phyloP scores from a whole-genome alignment of 805 yeast genomes.

The Candida vartiovaarae region DNA sequence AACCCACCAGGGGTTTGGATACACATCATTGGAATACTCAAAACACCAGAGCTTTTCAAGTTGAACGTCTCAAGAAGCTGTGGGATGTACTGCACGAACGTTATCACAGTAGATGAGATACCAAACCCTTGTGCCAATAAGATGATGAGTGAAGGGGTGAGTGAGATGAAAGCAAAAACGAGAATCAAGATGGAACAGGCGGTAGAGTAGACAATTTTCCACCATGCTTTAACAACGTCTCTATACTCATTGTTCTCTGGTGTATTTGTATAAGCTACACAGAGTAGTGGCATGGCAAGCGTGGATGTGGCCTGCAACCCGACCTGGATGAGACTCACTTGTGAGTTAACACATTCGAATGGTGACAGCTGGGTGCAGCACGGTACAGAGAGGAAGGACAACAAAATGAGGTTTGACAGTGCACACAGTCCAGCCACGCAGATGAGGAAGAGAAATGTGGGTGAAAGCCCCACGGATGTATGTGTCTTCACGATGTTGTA shows the following conservation, averaged over 20 bases:
- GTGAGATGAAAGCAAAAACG: constrained; percentile 25
- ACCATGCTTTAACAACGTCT: constrained; percentile 34
- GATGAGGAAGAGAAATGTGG: constrained; percentile 64
- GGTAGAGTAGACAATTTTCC: constrained; percentile 33
- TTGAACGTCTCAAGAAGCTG: constrained; percentile 65
- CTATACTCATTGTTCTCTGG: constrained; percentile 36
- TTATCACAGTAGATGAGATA: constrained; percentile 51
- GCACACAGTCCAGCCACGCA: constrained; percentile 63
- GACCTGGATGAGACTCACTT: constrained; percentile 60
- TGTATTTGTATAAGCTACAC: constrained; percentile 39
- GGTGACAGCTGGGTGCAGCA: constrained; percentile 47
- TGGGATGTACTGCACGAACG: constrained; percentile 71
- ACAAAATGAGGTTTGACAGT: constrained; percentile 54
- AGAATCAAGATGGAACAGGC: constrained; percentile 26
- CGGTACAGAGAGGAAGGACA: constrained; percentile 51
- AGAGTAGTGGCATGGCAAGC: constrained; percentile 46
- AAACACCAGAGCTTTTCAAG: constrained; percentile 71
- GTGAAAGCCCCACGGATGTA: constrained; percentile 74
- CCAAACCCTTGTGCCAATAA: constrained; percentile 57
- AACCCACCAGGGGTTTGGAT: constrained; percentile 89
- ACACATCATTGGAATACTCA: constrained; percentile 74
- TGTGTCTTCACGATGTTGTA: constrained; percentile 45
- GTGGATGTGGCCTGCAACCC: constrained; percentile 57
- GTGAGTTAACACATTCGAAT: constrained; percentile 61
- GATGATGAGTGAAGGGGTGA: constrained; percentile 16